phyloP scores from a whole-genome alignment of 352 stramenopile species.

The Globisporangium barbulae region DNA sequence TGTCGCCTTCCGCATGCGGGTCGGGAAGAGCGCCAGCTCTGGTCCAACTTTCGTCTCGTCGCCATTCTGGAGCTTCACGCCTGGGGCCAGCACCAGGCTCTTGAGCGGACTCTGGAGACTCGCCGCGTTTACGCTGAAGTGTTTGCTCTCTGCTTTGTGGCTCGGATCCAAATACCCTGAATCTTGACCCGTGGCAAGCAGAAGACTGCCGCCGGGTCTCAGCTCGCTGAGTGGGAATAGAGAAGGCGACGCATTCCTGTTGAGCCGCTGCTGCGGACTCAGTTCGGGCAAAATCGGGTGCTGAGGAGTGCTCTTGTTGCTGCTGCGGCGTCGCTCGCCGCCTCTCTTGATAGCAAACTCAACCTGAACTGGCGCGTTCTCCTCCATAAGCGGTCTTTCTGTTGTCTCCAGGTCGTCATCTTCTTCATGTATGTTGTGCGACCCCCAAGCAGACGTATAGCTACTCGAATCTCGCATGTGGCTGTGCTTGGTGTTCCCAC shows the following conservation, averaged over 20 bases:
- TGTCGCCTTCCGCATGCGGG: slow-evolving; percentile 30
- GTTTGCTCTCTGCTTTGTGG: not conserved
- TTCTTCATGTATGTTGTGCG: not conserved
- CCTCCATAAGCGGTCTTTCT: not conserved
- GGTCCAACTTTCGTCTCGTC: slow-evolving; percentile 23
- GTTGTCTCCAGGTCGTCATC: not conserved
- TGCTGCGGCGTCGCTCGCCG: not conserved
- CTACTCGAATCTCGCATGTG: not conserved
- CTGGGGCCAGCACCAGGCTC: slow-evolving; percentile 23
- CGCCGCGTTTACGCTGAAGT: not conserved
- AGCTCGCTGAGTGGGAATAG: not conserved
- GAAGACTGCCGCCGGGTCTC: not conserved
- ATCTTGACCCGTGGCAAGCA: not conserved
- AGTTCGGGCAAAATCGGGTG: slow-evolving; percentile 11
- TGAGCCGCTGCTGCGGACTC: slow-evolving; percentile 5
- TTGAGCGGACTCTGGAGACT: slow-evolving; percentile 10
- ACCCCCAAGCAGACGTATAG: not conserved
- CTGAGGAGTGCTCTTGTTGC: too few relatives aligned
- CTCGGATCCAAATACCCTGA: not conserved
- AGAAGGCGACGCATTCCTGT: not conserved
- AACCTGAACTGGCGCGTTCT: slow-evolving; percentile 17
- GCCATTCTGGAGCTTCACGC: slow-evolving; percentile 26
- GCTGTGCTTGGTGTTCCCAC: not conserved
- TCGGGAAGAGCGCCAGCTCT: slow-evolving; percentile 23
- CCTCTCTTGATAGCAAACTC: slow-evolving; percentile 15